These are phyloP conservation scores for Protea cynaroides DNA, from an alignment of 164 flowering plant species.

Conservation along the genomic window DNA sequence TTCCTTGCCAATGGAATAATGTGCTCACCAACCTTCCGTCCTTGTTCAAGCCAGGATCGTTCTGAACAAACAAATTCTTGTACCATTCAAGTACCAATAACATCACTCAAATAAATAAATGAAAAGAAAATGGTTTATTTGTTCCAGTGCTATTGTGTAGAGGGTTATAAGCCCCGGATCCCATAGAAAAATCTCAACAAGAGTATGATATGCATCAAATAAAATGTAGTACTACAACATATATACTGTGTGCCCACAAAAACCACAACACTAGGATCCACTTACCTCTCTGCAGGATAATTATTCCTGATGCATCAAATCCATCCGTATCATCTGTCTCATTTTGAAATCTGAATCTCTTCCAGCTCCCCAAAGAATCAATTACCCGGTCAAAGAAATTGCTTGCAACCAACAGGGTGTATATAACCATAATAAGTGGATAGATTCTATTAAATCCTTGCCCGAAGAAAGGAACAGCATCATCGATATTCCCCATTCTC, in stretches of 20 bases:
- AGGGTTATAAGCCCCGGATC: too few species aligned
- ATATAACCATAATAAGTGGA: constrained; percentile 96
- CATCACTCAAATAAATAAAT: neutral
- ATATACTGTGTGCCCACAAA: neutral
- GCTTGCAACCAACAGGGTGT: constrained; percentile 87
- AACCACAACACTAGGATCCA: neutral
- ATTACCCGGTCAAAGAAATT: constrained; percentile 86
- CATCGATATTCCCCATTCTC: constrained; percentile 93
- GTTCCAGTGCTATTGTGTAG: too few species aligned
- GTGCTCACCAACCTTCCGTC: constrained; percentile 76
- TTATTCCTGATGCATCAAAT: constrained; percentile 90
- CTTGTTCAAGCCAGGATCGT: constrained; percentile 88
- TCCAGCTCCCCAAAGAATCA: constrained; percentile 87
- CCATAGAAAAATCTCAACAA: too few species aligned
- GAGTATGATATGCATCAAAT: neutral
- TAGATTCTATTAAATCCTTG: constrained; percentile 79
- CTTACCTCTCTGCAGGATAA: constrained; percentile 86
- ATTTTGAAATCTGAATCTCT: constrained; percentile 65
- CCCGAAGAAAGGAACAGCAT: constrained; percentile 91
- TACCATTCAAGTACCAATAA: neutral
- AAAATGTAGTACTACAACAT: neutral
- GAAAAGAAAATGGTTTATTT: too few species aligned
- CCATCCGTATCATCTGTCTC: constrained; percentile 91
- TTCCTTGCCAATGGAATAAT: constrained; percentile 91
- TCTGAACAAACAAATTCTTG: constrained; percentile 32